Conservation (phyloP, 129 eudicot genomes). For the Logfia minima region DNA sequence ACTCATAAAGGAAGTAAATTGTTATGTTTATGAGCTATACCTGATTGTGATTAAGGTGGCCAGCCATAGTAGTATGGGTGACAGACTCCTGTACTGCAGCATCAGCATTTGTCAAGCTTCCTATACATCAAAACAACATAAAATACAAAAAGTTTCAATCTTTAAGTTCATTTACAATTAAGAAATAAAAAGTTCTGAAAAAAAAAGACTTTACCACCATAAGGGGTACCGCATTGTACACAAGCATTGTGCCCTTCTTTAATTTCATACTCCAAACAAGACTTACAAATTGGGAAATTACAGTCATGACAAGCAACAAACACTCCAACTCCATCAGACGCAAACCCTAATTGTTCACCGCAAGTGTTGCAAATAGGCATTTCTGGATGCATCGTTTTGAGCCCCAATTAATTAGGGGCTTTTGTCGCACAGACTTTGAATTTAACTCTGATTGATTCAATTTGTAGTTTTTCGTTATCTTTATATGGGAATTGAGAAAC, state of each 20-base stretch:
- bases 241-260: constrained; percentile 80
- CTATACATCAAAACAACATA: constrained; percentile 32
- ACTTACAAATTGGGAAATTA: constrained; percentile 75
- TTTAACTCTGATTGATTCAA: background rate
- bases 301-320: constrained; percentile 95
- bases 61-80: constrained; percentile 43
- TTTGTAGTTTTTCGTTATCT: constrained; percentile 7
- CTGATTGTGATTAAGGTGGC: constrained; percentile 54
- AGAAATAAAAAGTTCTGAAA: background rate
- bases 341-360: constrained; percentile 71
- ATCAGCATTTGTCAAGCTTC: constrained; percentile 34
- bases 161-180: background rate
- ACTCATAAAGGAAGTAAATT: background rate
- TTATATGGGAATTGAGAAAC: constrained; percentile 25
- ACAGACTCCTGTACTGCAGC: constrained; percentile 48
- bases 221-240: constrained; percentile 71
- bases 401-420: background rate
- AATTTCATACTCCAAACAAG: constrained; percentile 75
- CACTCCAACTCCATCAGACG: constrained; percentile 56
- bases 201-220: constrained; percentile 41
- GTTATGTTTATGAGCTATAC: constrained; percentile 36
- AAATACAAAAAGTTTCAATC: background rate
- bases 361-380: constrained; percentile 80
- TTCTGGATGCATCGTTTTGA: constrained; percentile 80
- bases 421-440: constrained; percentile 7